These are phyloP conservation scores for Mercurialis annua DNA, from an alignment of 345 rosid genomes.

Conservation along the genomic window DNA sequence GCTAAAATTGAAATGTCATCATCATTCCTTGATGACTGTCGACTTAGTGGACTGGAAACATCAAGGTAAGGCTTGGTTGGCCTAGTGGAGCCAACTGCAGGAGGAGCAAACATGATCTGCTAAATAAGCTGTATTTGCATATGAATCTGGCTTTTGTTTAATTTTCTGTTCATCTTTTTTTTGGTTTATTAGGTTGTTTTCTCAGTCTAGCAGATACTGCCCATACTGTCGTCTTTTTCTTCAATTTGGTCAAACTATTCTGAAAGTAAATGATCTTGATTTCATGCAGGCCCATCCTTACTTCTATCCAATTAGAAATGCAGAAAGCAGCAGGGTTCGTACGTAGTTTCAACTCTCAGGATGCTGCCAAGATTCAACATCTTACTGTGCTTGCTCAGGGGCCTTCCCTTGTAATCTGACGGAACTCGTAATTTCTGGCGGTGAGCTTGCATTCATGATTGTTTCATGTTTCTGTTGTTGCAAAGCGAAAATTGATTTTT, in stretches of 20 bases:
- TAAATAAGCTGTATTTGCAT: not conserved
- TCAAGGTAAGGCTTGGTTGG: not conserved
- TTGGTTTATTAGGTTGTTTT: not conserved
- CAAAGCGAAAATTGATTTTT: constrained; percentile 4
- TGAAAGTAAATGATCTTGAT: constrained; percentile 2
- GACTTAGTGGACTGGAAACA: not conserved
- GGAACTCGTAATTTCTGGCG: not conserved
- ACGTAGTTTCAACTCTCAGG: constrained; percentile 28
- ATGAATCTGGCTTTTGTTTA: not conserved
- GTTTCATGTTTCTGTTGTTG: constrained; percentile 11
- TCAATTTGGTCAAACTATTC: not conserved
- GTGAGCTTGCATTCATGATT: constrained; percentile 12
- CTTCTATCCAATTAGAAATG: constrained; percentile 79
- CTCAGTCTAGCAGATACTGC: constrained; percentile 2
- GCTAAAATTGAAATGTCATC: not conserved
- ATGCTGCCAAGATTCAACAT: constrained; percentile 19
- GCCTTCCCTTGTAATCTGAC: constrained; percentile 18
- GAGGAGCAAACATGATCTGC: constrained; percentile 7
- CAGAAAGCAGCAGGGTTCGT: constrained; percentile 74
- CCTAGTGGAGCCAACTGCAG: not conserved
- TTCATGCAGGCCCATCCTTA: constrained; percentile 80
- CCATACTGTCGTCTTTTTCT: not conserved
- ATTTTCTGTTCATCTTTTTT: too few species aligned
- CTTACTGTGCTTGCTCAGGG: constrained; percentile 8
- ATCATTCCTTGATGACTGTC: not conserved